Percentiles rank a stretch among this genome's conserved stretches.
These are phyloP conservation scores for Leccinum broughii DNA, from an alignment of 768 basidiomycete genomes.

Conservation along the genomic window DNA sequence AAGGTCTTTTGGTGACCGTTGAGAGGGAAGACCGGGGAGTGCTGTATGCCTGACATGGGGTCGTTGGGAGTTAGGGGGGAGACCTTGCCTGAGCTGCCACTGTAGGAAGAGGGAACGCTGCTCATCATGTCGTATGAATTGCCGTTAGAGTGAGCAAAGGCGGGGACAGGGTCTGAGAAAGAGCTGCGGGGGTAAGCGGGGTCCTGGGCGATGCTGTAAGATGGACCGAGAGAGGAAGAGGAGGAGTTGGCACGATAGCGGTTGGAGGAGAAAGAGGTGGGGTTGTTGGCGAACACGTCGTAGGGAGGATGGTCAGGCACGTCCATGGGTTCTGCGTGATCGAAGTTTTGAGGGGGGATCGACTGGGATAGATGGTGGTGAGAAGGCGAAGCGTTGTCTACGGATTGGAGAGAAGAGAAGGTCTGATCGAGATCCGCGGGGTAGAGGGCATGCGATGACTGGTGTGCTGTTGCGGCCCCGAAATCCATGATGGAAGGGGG, in stretches of 20 bases:
- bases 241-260: conserved; percentile 75
- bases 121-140: conserved; percentile 67
- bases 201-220: conserved; percentile 56
- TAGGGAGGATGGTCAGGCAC: conserved; percentile 59
- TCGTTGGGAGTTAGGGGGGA: conserved; percentile 76
- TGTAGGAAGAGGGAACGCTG: conserved; percentile 61
- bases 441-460: conserved; percentile 46
- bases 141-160: conserved; percentile 53
- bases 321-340: conserved; percentile 56
- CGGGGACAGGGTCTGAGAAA: conserved; percentile 59
- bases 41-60: conserved; percentile 56
- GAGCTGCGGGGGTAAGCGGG: conserved; percentile 57
- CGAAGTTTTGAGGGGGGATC: conserved; percentile 44
- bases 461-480: conserved; percentile 35
- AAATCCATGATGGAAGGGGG: conserved; percentile 58
- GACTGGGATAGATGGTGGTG: conserved; percentile 36
- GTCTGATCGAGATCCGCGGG: conserved; percentile 57
- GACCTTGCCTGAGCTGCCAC: conserved; percentile 63
- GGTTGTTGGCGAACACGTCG: conserved; percentile 60
- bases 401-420: conserved; percentile 48
- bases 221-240: conserved; percentile 63
- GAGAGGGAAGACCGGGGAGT: conserved; percentile 51
- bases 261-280: conserved; percentile 48
- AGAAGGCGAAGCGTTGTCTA: conserved; percentile 38
- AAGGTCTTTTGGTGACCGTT: conserved; percentile 54